Percentiles rank a stretch among this genome's conserved stretches.
phyloP scores from a whole-genome alignment of 2,329 filamentous ascomycete species.

The Aspergillus neotritici region DNA sequence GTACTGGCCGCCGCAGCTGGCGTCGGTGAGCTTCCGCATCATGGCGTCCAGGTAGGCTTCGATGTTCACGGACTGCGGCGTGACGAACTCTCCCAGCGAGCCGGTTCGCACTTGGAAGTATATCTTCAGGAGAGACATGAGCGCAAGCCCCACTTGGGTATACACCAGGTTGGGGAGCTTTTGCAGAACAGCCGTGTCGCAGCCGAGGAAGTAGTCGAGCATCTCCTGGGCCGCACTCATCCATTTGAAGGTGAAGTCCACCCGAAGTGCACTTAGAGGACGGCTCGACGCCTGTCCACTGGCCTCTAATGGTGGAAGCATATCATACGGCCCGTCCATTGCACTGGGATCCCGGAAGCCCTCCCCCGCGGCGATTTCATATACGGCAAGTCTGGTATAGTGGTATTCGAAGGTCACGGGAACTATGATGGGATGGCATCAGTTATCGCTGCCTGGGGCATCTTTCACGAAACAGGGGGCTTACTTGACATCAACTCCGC shows the following conservation, averaged over 20 bases:
- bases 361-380: constrained; percentile 10
- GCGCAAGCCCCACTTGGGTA: constrained; percentile 26
- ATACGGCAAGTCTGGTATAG: constrained; percentile 10
- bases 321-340: constrained; percentile 29
- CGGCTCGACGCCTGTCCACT: constrained; percentile 5
- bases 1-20: constrained; percentile 29
- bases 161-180: constrained; percentile 32
- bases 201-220: constrained; percentile 28
- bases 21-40: constrained; percentile 26
- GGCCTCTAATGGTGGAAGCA: constrained; percentile 23
- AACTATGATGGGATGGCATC: constrained; percentile 2
- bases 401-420: constrained; percentile 15
- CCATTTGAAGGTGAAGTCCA: constrained; percentile 36
- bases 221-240: constrained; percentile 32
- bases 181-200: constrained; percentile 30
- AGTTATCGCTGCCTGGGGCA: not conserved
- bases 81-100: constrained; percentile 27
- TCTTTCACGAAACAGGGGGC: not conserved
- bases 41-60: constrained; percentile 29
- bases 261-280: constrained; percentile 28
- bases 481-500: constrained; percentile 27
- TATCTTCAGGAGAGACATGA: constrained; percentile 33
- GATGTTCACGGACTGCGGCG: constrained; percentile 25
- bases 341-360: constrained; percentile 33
- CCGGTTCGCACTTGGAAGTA: constrained; percentile 29